Evolutionary conservation across 306 rosid genomes (phyloP), one percentile per base, ranked within the genome.

Genomic region (Lupinus albus): DNA sequence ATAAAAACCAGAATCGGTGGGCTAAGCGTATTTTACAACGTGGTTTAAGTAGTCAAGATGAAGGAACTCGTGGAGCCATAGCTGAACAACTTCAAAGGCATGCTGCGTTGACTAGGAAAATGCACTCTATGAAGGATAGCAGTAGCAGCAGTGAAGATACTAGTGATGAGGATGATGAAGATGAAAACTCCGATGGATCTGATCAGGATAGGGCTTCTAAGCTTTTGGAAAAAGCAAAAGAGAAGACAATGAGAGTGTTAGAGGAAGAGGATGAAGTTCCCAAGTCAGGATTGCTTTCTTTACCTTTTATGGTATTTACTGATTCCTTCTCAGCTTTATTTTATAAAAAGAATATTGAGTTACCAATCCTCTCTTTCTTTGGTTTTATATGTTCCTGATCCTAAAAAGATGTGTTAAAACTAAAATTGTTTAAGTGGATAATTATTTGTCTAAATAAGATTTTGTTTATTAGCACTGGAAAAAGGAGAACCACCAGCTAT

Each of bases 41-140:
- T 61, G 92, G 99, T 78, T 71, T 88, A 64, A 64, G 76, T 60
- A 76, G 45, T 14, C 99, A 93, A 83, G 96, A 93, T 78, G 99
- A 93, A 47, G 96, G 96, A 52, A 93, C 99, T 67, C 89, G 97
- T 38, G 84, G 83, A 76, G 99, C 97, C 12, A 78, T 93, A 64
- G 75, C 84, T 10, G 97, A 93, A 67, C 91, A 85, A 75, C 88
- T 83, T 67, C 87, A 72, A 57, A 67, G 75, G 70, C 97, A 88
- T 53, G 53, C 85, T 54, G 83, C 67, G 15, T 84, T 93, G 88
- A 86, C 90, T 48, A 85, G 97, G 78, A 93, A 93, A 83, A 84
- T 78, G 82, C 81, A 86, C 57, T 75, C 96, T 25, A 81, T 90
- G 94, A 84, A 79, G 30, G 96, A 73, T 25, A 70, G 83, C 30